Percentiles rank a stretch among this genome's conserved stretches.
Conservation (phyloP, 495 filamentous ascomycete genomes). For the Aspergillus baeticus region DNA sequence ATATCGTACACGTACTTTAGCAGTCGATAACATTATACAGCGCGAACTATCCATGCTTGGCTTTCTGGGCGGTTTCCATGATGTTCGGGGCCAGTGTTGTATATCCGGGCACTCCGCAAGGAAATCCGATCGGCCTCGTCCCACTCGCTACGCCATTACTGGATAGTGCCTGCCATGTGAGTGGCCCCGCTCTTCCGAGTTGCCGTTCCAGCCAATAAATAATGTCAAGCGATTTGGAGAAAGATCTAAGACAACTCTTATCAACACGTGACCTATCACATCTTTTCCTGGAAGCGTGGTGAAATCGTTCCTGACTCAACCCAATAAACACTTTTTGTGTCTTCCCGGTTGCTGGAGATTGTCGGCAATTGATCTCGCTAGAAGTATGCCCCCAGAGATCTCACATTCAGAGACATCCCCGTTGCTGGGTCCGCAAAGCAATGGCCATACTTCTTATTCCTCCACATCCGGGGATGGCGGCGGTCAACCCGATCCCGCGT, state of each 20-base stretch:
- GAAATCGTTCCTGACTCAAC: slow-evolving; percentile 1
- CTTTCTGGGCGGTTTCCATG: too few relatives aligned
- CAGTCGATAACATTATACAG: slow-evolving; percentile 3
- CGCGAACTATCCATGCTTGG: not conserved
- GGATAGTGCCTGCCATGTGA: too few relatives aligned
- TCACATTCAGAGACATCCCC: slow-evolving; percentile 41
- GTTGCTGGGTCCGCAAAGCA: slow-evolving; percentile 34
- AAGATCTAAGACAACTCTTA: not conserved
- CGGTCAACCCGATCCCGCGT: slow-evolving; percentile 6
- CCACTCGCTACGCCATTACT: too few relatives aligned
- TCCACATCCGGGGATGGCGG: slow-evolving; percentile 28
- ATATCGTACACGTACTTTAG: not conserved
- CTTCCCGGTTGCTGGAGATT: slow-evolving; percentile 3
- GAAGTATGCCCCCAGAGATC: slow-evolving; percentile 28
- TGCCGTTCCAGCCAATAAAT: slow-evolving; percentile 6
- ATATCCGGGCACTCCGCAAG: too few relatives aligned
- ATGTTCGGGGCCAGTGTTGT: too few relatives aligned
- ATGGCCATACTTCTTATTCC: slow-evolving; percentile 20
- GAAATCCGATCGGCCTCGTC: too few relatives aligned
- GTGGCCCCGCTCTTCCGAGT: not conserved
- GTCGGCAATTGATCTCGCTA: not conserved
- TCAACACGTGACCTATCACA: slow-evolving; percentile 1
- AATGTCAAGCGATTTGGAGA: not conserved
- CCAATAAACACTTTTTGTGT: not conserved
- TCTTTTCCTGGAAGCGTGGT: not conserved